Evolutionary conservation across 129 eudicot species (phyloP).

Genomic region (Flaveria trinervia): DNA sequence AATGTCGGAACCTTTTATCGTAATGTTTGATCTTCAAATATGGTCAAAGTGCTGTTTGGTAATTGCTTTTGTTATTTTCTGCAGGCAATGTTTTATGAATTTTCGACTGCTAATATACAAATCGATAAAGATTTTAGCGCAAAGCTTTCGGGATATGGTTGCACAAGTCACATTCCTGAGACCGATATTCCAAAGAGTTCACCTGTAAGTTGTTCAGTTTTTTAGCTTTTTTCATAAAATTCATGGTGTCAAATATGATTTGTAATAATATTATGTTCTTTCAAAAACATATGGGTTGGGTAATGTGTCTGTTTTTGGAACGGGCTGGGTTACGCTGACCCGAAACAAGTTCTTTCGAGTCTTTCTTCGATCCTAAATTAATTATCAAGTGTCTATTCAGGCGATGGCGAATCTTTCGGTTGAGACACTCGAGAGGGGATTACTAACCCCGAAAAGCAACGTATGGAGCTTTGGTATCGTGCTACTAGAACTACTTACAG

Average conservation of each 20-base stretch:
- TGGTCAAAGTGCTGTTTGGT: background rate
- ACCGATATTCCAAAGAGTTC: conserved; percentile 57
- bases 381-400: conserved; percentile 38
- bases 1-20: background rate
- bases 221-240: background rate
- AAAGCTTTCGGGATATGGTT: conserved; percentile 95
- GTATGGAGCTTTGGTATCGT: conserved; percentile 95
- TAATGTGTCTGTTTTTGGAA: conserved; percentile 4
- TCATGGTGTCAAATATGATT: background rate
- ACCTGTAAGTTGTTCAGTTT: conserved; percentile 21
- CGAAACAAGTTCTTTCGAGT: background rate
- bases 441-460: conserved; percentile 88
- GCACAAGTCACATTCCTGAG: conserved; percentile 79
- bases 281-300: background rate
- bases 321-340: background rate
- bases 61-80: conserved; percentile 10
- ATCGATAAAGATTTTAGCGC: conserved; percentile 97
- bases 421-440: conserved; percentile 81
- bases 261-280: background rate
- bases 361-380: background rate
- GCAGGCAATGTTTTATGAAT: conserved; percentile 99
- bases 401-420: conserved; percentile 71
- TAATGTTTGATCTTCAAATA: conserved; percentile 3
- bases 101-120: conserved; percentile 89
- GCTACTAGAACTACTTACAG: conserved; percentile 87